These are phyloP conservation scores for Cercospora sojina DNA, from an alignment of 2,329 filamentous ascomycete species.

Conservation along the genomic window DNA sequence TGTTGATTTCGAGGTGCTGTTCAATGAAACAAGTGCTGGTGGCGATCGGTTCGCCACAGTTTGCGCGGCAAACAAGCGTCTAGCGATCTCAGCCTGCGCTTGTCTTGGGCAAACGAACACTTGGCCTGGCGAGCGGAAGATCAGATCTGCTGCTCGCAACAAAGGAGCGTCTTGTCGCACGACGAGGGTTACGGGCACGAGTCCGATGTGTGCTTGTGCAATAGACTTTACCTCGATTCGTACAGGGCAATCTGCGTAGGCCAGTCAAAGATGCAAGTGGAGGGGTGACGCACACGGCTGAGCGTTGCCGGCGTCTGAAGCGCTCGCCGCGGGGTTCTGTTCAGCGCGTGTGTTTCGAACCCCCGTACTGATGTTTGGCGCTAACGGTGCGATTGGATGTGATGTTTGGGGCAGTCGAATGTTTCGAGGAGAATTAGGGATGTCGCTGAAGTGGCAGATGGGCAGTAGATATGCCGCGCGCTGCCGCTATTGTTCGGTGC, in stretches of 20 bases:
- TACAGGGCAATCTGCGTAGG: background rate
- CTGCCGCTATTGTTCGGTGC: background rate
- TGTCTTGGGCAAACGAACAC: constrained; percentile 2
- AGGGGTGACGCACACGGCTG: constrained; percentile 11
- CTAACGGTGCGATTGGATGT: background rate
- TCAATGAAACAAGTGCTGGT: constrained; percentile 3
- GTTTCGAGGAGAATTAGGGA: background rate
- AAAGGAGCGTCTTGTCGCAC: constrained; percentile 4
- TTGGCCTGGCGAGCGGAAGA: background rate
- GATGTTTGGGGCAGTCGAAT: background rate
- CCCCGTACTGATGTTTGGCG: background rate
- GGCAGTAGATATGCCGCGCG: background rate
- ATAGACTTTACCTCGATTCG: constrained; percentile 1
- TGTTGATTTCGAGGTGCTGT: background rate
- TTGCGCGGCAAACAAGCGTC: constrained; percentile 11
- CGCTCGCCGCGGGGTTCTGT: background rate
- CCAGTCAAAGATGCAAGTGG: background rate
- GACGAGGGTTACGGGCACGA: background rate
- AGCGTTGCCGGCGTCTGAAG: constrained; percentile 2
- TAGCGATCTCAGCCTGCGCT: background rate
- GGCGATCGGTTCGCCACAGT: constrained; percentile 9
- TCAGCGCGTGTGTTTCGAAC: constrained; percentile 3
- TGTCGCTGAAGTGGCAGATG: background rate
- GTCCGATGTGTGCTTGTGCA: background rate
- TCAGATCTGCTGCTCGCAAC: constrained; percentile 2